Base-by-base conservation (phyloP, 2,329 filamentous ascomycete genomes). In the Clarireedia homoeocarpa region DNA sequence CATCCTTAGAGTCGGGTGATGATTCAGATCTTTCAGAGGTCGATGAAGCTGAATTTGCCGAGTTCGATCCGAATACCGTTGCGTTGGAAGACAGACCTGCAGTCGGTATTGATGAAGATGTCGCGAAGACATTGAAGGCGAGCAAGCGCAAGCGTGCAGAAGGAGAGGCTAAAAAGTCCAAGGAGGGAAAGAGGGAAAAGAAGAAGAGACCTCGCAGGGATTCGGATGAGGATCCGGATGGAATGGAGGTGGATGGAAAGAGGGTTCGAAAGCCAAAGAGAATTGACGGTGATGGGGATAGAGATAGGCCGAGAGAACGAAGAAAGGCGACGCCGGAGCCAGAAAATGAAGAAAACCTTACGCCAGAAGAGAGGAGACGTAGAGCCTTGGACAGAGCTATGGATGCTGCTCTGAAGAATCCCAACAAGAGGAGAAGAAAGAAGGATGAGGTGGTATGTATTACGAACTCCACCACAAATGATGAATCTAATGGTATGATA, bases 321-420 rank as follows among this genome's bases (percentile, higher is more conserved):
- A 51, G 78, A 79, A 62, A 56, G 50, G 27, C 40, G 5, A 57
- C 78, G 74, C 59, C 74, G 72, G 81, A 85, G 58, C 80, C 83
- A 5, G 84, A 89, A 60, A 80, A 88, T 62, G 89, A 95, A 59
- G 88, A 90, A 66, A 78, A 86, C 60, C 73, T 97, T 64, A 86
- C 88, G 20, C 89, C 91, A 0, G 90, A 94, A 71, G 89, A 96
- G 74, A 81, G 89, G 65, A 83, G 91, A 64, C 85, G 87, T 65
- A 81, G 89, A 63, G 91, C 90, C 20, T 84, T 99, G 53, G 89
- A 96, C 66, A 82, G 85, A 63, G 88, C 89, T 55, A 89, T 97
- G 74, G 89, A 96, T 70, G 88, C 88, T 56, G 91, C 91, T 1
- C 77, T 95, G 65, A 95, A 95, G 75, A 89, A 88, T 64, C 84